Percentiles rank a stretch among this genome's conserved stretches.
Evolutionary conservation across 2,329 filamentous ascomycete species (phyloP).

Genomic region (Blastomyces gilchristii): DNA sequence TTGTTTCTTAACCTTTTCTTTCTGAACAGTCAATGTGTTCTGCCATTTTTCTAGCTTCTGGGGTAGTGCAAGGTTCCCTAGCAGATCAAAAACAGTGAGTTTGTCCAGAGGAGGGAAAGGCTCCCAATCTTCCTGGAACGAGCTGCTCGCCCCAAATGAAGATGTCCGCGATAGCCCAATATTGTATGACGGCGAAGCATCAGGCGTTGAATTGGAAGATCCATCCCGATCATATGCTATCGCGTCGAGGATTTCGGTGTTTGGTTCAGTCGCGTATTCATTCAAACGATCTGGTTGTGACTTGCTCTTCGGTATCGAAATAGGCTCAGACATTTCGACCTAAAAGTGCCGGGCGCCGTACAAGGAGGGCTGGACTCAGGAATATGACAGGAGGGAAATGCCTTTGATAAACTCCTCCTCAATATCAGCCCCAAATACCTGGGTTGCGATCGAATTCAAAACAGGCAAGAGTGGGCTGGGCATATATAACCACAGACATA

Average conservation of each 20-base stretch:
- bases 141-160: conserved; percentile 74
- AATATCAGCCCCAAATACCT: background rate
- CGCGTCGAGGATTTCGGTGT: conserved; percentile 24
- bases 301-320: conserved; percentile 18
- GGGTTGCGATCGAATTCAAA: background rate
- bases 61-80: conserved; percentile 84
- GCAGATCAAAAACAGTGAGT: conserved; percentile 79
- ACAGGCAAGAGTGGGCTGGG: background rate
- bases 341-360: background rate
- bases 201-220: conserved; percentile 35
- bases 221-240: conserved; percentile 21
- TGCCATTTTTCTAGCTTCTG: conserved; percentile 88
- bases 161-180: conserved; percentile 59
- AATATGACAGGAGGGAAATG: background rate
- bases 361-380: no score
- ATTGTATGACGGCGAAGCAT: conserved; percentile 40
- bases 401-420: background rate
- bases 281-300: conserved; percentile 17
- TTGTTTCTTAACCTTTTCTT: conserved; percentile 72
- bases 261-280: conserved; percentile 15
- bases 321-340: conserved; percentile 21
- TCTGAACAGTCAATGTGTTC: conserved; percentile 69
- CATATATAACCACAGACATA: background rate
- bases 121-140: conserved; percentile 84
- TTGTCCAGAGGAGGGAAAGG: conserved; percentile 79